Conservation (phyloP, 2,329 filamentous ascomycete species). For the Venturia asperata region DNA sequence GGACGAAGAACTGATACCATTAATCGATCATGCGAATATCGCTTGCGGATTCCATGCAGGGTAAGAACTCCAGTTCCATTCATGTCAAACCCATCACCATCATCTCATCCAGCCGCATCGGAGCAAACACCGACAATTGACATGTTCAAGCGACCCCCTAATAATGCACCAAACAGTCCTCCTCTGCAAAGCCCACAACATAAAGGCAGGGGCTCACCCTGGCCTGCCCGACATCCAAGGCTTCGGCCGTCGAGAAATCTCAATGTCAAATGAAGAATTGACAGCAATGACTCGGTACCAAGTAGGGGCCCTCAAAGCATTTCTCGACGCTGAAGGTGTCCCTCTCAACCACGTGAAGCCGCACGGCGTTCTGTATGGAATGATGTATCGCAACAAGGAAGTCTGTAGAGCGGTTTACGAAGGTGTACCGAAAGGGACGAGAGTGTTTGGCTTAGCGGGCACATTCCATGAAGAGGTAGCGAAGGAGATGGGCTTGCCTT, state of each 20-base stretch:
- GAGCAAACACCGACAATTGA: constrained; percentile 30
- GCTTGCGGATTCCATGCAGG: constrained; percentile 53
- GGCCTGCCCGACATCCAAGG: constrained; percentile 59
- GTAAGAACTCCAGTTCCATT: neutral
- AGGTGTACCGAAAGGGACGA: constrained; percentile 46
- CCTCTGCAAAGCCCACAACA: constrained; percentile 50
- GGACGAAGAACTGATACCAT: constrained; percentile 53
- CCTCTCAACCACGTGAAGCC: constrained; percentile 56
- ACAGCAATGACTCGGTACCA: constrained; percentile 55
- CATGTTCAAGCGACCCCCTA: constrained; percentile 45
- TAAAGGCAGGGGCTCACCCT: constrained; percentile 56
- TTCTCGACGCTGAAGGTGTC: constrained; percentile 51
- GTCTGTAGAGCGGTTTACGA: constrained; percentile 45
- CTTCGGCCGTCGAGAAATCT: constrained; percentile 57
- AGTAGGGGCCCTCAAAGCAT: constrained; percentile 54
- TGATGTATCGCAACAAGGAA: constrained; percentile 50
- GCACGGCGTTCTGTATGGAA: constrained; percentile 42
- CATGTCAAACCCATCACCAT: neutral
- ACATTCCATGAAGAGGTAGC: constrained; percentile 49
- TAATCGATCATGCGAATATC: constrained; percentile 57
- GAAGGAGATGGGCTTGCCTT: constrained; percentile 46
- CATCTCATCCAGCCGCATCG: neutral
- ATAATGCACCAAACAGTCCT: constrained; percentile 56
- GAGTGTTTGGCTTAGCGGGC: constrained; percentile 49
- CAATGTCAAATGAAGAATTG: constrained; percentile 50